Conservation (phyloP, 345 rosid species). For the Trapa incisa region DNA sequence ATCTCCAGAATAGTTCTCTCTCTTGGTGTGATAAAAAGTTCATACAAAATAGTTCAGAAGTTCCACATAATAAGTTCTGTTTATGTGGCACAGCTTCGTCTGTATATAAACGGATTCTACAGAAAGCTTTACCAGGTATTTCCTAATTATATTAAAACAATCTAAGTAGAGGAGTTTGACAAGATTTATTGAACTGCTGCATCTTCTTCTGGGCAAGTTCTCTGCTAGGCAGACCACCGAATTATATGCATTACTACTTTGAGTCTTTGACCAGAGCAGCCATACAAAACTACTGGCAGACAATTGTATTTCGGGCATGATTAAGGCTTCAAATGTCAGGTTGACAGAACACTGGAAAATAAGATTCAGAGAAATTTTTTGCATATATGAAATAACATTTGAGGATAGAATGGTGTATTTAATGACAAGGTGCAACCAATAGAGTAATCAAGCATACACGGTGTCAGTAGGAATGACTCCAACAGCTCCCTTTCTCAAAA, state of each 20-base stretch:
- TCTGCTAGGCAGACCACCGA: not conserved
- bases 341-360: not conserved
- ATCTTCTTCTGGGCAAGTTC: not conserved
- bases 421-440: not conserved
- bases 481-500: constrained; percentile 78
- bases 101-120: not conserved
- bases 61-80: not conserved
- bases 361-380: not conserved
- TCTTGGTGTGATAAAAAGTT: not conserved
- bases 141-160: not conserved
- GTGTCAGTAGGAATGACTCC: constrained; percentile 95
- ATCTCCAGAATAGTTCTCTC: not conserved
- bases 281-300: too few species aligned
- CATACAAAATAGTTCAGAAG: not conserved
- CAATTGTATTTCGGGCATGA: not conserved
- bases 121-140: not conserved
- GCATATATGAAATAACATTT: not conserved
- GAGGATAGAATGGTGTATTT: not conserved
- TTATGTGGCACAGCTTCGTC: not conserved
- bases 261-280: not conserved
- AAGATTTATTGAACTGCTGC: not conserved
- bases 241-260: not conserved
- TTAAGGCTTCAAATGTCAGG: not conserved
- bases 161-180: not conserved
- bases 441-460: constrained; percentile 24